Evolutionary conservation across 805 yeast genomes (phyloP).

Genomic region (Wickerhamiella kurtzmanii): DNA sequence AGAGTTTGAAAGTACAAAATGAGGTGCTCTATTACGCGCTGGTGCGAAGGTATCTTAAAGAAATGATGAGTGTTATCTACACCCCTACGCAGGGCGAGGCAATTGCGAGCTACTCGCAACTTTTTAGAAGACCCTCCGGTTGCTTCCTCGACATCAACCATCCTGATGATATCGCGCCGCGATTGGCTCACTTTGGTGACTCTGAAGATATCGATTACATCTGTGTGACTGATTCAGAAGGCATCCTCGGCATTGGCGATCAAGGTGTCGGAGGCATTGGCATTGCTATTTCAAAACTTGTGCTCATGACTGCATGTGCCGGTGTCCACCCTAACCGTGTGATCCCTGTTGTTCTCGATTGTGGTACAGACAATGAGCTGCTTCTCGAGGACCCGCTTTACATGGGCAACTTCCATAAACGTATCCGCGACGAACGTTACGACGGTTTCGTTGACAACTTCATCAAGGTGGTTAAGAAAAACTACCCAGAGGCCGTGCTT

Average conservation of each 20-base stretch:
- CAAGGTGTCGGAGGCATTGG: conserved; percentile 95
- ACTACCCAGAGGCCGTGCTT: conserved; percentile 77
- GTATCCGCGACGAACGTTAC: conserved; percentile 74
- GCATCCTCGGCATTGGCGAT: conserved; percentile 91
- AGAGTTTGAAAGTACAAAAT: conserved; percentile 80
- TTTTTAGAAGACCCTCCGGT: conserved; percentile 91
- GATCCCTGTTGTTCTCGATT: conserved; percentile 77
- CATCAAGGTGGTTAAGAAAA: conserved; percentile 50
- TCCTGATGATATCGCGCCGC: conserved; percentile 54
- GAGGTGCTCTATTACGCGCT: conserved; percentile 78
- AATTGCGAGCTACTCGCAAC: conserved; percentile 71
- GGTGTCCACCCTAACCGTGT: conserved; percentile 96
- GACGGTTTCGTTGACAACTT: conserved; percentile 72
- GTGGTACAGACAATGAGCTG: conserved; percentile 77
- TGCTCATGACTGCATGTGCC: conserved; percentile 87
- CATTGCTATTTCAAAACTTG: conserved; percentile 80
- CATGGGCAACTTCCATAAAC: conserved; percentile 74
- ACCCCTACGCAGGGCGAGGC: conserved; percentile 63
- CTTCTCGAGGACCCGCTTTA: conserved; percentile 69
- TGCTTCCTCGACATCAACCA: conserved; percentile 68
- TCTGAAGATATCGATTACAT: conserved; percentile 86
- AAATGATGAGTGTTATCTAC: conserved; percentile 31
- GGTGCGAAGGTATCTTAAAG: conserved; percentile 74
- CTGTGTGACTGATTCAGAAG: conserved; percentile 89
- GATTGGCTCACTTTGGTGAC: conserved; percentile 65